A percentile compares a stretch with the other conserved stretches of the same genome.
Conservation (phyloP, 345 rosid species). For the Limnanthes douglasii region DNA sequence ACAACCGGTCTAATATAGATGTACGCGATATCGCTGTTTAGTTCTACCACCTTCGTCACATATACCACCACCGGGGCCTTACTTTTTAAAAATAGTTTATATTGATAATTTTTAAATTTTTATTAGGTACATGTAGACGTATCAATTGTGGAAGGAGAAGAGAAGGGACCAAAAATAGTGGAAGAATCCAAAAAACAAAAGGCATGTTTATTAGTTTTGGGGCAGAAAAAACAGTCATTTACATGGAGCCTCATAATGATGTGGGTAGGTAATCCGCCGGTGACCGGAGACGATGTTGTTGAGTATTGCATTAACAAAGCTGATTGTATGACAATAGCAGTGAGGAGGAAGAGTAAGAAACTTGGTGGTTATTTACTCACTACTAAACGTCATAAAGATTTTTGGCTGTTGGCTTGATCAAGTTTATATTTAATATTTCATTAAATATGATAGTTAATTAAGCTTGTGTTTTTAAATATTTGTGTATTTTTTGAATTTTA, state of each 20-base stretch:
- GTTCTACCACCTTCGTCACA: no score
- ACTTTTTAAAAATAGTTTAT: no score
- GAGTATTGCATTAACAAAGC: constrained; percentile 86
- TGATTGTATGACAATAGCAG: constrained; percentile 79
- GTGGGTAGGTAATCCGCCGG: constrained; percentile 37
- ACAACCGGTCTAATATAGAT: no score
- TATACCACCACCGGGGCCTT: no score
- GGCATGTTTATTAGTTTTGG: constrained; percentile 47
- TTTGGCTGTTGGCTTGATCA: constrained; percentile 77
- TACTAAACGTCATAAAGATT: constrained; percentile 89
- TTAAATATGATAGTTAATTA: no score
- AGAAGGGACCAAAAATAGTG: constrained; percentile 71
- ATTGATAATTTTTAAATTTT: not conserved
- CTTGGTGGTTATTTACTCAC: constrained; percentile 86
- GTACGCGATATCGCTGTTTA: no score
- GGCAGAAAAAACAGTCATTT: constrained; percentile 57
- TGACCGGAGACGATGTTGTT: constrained; percentile 28
- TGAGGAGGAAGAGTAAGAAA: constrained; percentile 65
- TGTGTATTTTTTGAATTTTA: no score
- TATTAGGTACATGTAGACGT: constrained; percentile 48
- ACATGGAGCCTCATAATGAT: constrained; percentile 72
- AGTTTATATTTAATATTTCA: no score
- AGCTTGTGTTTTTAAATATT: no score
- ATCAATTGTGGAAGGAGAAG: constrained; percentile 53
- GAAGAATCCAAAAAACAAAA: constrained; percentile 66